A percentile compares a stretch with the other conserved stretches of the same genome.
Conservation (phyloP, 768 basidiomycete genomes). For the Pleurotus tuber-regium region DNA sequence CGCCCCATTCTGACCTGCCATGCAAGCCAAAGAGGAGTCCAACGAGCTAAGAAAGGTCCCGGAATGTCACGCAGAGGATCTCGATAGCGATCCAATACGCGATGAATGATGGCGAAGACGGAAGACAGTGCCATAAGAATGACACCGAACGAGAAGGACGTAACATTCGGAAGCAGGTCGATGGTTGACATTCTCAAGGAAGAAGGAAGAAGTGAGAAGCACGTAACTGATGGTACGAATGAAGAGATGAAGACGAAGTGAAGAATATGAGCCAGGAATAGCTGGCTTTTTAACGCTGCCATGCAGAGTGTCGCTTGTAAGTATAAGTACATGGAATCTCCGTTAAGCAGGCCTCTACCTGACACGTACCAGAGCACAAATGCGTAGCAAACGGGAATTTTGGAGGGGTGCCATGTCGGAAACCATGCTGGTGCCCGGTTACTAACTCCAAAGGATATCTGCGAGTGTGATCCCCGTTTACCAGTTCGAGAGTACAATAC, state of each 20-base stretch:
- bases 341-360: too few relatives aligned
- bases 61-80: conserved; percentile 21
- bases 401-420: background rate
- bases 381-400: too few relatives aligned
- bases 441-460: background rate
- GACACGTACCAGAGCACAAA: too few relatives aligned
- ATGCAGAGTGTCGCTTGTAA: too few relatives aligned
- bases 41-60: conserved; percentile 27
- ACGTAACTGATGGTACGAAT: background rate
- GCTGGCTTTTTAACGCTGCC: conserved; percentile 4
- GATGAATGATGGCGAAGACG: conserved; percentile 2
- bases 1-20: conserved; percentile 27
- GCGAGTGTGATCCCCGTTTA: background rate
- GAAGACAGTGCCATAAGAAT: conserved; percentile 7
- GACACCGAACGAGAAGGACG: conserved; percentile 4
- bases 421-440: background rate
- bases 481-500: background rate
- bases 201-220: background rate
- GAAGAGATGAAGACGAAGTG: conserved; percentile 10
- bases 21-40: conserved; percentile 29
- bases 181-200: conserved; percentile 7
- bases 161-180: conserved; percentile 7
- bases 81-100: conserved; percentile 5
- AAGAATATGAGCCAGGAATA: conserved; percentile 10
- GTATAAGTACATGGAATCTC: too few relatives aligned